Conservation (phyloP, 1,284 basidiomycete species). For the Ganoderma sp. region DNA sequence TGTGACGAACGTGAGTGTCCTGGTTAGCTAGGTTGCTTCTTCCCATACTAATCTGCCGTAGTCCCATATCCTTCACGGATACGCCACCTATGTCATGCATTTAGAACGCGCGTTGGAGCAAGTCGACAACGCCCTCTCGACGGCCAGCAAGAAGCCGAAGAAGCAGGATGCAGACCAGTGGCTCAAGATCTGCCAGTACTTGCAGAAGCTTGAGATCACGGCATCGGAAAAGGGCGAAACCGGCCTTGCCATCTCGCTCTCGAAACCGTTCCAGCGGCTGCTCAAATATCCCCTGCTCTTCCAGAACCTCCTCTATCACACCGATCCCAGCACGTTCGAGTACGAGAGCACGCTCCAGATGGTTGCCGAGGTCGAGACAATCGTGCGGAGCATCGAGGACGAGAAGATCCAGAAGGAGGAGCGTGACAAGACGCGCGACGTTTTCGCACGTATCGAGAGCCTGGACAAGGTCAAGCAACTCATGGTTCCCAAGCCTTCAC, state of each 20-base stretch:
- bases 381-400: slow-evolving; percentile 95
- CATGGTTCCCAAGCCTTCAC: slow-evolving; percentile 86
- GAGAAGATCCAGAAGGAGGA: slow-evolving; percentile 97
- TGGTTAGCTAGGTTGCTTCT: background rate
- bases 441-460: slow-evolving; percentile 94
- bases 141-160: slow-evolving; percentile 74
- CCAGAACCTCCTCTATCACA: slow-evolving; percentile 96
- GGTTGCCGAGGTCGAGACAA: slow-evolving; percentile 96
- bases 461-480: slow-evolving; percentile 88
- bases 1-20: slow-evolving; percentile 80
- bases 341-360: slow-evolving; percentile 96
- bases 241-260: slow-evolving; percentile 90
- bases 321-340: slow-evolving; percentile 95
- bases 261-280: slow-evolving; percentile 95
- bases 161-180: slow-evolving; percentile 80
- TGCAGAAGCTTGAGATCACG: slow-evolving; percentile 78
- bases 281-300: slow-evolving; percentile 97
- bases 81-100: slow-evolving; percentile 90
- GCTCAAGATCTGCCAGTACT: slow-evolving; percentile 72
- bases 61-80: slow-evolving; percentile 92
- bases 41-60: slow-evolving; percentile 41
- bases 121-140: slow-evolving; percentile 81
- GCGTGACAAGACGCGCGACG: slow-evolving; percentile 91
- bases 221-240: slow-evolving; percentile 90
- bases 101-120: slow-evolving; percentile 88